Evolutionary conservation across 768 basidiomycete species (phyloP).

Genomic region (Piloderma croceum): DNA sequence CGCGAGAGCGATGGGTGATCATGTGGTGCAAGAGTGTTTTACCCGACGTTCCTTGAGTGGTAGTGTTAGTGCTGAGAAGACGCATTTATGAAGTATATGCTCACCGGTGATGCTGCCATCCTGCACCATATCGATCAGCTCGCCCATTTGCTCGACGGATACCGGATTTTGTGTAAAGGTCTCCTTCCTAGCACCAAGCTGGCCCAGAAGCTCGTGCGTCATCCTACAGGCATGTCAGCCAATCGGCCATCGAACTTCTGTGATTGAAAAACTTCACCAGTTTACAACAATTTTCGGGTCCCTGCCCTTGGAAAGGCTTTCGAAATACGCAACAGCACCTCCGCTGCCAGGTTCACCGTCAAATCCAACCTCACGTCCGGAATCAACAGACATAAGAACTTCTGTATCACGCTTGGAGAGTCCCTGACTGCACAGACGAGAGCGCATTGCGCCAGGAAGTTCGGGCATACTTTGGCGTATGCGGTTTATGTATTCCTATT

Average conservation of each 20-base stretch:
- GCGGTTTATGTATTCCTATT: constrained; percentile 56
- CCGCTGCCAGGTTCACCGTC: constrained; percentile 45
- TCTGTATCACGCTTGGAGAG: constrained; percentile 64
- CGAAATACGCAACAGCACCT: constrained; percentile 77
- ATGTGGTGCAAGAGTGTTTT: constrained; percentile 72
- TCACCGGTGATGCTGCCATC: constrained; percentile 63
- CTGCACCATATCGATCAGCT: constrained; percentile 73
- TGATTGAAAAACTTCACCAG: constrained; percentile 50
- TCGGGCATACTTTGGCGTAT: constrained; percentile 61
- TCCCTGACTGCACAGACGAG: constrained; percentile 47
- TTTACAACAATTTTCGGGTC: constrained; percentile 74
- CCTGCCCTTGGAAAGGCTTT: constrained; percentile 42
- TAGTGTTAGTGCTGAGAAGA: constrained; percentile 9
- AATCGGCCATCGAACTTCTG: neutral
- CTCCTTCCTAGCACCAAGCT: constrained; percentile 52
- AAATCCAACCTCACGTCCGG: constrained; percentile 52
- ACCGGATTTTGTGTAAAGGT: constrained; percentile 58
- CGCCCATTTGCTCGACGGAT: constrained; percentile 59
- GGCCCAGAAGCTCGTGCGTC: constrained; percentile 80
- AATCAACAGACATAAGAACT: constrained; percentile 70
- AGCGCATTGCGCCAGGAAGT: constrained; percentile 60
- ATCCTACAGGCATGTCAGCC: constrained; percentile 53
- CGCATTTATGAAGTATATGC: constrained; percentile 4
- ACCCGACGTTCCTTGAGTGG: constrained; percentile 61
- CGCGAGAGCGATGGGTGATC: constrained; percentile 39